Base-by-base conservation (phyloP, 768 basidiomycete species). In the Amanita fuliginea region DNA sequence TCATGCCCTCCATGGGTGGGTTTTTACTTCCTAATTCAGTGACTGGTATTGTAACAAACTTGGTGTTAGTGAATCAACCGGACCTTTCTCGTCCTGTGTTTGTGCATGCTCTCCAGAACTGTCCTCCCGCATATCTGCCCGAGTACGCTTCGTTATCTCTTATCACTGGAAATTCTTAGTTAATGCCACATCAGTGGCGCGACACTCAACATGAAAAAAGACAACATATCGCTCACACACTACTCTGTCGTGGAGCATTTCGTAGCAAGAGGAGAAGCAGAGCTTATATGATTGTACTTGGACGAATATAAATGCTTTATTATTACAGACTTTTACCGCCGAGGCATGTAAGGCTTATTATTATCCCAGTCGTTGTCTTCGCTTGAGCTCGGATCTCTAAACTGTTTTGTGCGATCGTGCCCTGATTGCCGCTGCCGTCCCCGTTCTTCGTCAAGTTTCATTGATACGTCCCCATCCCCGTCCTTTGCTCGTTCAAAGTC, bases 61-160 rank as follows among this genome's bases (percentile, higher is more conserved):
- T 34, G 10, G 42, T 42, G 3, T 44, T 61, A 96, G 93, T 92
- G 11, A 72, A 83, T 0, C 72, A 79, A 57, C 92, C 93, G 8
- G 84, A 93, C 57, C 81, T 77, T 59, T 71, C 77, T 2, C 72
- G 74, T 0, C 81, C 89, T 0, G 89, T 96, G 0, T 88, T 95
- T 59, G 81, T 86, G 2, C 86, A 83, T 60, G 91, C 90, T 13
- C 70, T 82, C 21, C 71, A 74, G 53, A 72, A 74, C 49, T 94
- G 87, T 66, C 78, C 80, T 7, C 78, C 75, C 3, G 71, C 83
- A 50, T 69, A 69, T 45, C 61, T 84, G n/a, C 83, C 81, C 6
- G 83, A 86, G 86, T 88, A 56, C 46, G 83, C 26, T 42, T 19
- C 21, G 32, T 24, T 28, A 9, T 45, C 35, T 34, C 19, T 37